Evolutionary conservation across 2,329 filamentous ascomycete genomes (phyloP).

Genomic region (Penicillium sp.): DNA sequence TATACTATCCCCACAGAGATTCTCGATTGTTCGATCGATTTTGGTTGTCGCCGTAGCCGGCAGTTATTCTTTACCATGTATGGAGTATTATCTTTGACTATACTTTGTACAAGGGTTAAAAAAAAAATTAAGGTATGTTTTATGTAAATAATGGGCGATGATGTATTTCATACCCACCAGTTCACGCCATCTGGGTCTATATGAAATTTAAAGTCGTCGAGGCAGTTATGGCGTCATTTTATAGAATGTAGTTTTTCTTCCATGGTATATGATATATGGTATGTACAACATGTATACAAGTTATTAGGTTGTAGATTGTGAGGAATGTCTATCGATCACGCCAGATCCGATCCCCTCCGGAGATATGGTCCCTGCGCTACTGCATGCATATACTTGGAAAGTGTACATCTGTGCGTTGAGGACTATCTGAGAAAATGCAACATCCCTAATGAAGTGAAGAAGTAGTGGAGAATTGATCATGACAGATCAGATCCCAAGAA

Average conservation of each 20-base stretch:
- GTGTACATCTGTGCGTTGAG: slow-evolving; percentile 2
- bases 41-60: slow-evolving; percentile 2
- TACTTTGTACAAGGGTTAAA: neutral
- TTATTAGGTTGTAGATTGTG: neutral
- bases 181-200: neutral
- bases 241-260: neutral
- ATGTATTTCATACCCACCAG: slow-evolving; percentile 3
- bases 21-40: neutral
- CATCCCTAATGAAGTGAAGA: neutral
- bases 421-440: neutral
- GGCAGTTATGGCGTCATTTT: slow-evolving; percentile 12
- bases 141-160: neutral
- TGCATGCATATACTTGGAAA: slow-evolving; percentile 14
- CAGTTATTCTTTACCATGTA: neutral
- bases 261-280: neutral
- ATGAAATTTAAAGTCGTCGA: neutral
- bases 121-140: neutral
- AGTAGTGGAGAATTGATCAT: no score
- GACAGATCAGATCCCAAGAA: neutral
- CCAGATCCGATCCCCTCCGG: slow-evolving; percentile 20
- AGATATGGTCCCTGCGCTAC: slow-evolving; percentile 13
- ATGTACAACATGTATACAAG: neutral
- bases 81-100: no score
- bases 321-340: slow-evolving; percentile 8
- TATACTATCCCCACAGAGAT: neutral